Evolutionary conservation across 139 green algal genomes (phyloP).

Genomic region (Eudorina sp.): DNA sequence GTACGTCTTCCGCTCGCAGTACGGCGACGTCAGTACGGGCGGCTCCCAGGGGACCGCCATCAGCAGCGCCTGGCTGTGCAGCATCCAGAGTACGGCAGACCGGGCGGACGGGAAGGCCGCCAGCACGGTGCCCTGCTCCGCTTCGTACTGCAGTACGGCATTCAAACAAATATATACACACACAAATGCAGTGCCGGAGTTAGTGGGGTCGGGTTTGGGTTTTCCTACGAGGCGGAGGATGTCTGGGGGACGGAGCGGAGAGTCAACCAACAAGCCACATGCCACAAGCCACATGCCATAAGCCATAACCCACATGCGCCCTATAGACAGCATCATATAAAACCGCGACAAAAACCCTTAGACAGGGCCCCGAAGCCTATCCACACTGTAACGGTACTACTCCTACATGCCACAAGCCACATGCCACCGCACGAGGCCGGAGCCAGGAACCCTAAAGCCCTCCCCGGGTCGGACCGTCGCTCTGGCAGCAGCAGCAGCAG

Average conservation of each 20-base stretch:
- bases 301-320: neutral
- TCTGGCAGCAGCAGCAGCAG: no score
- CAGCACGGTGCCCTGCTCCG: neutral
- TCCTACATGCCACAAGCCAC: no score
- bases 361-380: no score
- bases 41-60: slow-evolving; percentile 25
- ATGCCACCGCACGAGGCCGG: no score
- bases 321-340: no score
- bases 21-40: neutral
- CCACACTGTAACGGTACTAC: no score
- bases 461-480: no score
- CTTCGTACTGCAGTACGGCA: slow-evolving; percentile 39
- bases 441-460: no score
- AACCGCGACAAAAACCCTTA: no score
- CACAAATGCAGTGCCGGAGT: neutral
- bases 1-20: slow-evolving; percentile 16
- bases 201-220: neutral
- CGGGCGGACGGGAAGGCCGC: slow-evolving; percentile 15
- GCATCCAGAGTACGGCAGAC: slow-evolving; percentile 34
- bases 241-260: no score
- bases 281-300: neutral
- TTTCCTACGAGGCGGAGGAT: neutral
- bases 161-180: no score
- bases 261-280: no score
- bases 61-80: slow-evolving; percentile 29